A percentile compares a stretch with the other conserved stretches of the same genome.
Evolutionary conservation across 2,329 filamentous ascomycete genomes (phyloP).

Genomic region (Alternaria gaisen): DNA sequence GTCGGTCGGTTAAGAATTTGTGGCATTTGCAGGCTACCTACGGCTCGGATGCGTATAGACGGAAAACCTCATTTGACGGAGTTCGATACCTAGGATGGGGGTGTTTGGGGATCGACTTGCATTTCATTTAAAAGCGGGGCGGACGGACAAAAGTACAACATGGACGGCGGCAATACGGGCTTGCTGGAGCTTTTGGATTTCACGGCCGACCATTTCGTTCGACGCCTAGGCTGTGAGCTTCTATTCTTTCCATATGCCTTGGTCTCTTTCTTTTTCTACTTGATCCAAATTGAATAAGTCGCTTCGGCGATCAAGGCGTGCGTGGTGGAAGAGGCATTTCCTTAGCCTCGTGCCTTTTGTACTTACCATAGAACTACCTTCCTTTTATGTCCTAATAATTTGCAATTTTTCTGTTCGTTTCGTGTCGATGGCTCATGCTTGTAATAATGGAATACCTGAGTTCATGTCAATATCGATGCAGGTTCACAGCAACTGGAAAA

Average conservation of each 20-base stretch:
- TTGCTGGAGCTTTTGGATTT: conserved; percentile 33
- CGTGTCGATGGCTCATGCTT: not conserved
- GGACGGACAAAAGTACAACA: conserved; percentile 44
- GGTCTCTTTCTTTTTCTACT: conserved; percentile 12
- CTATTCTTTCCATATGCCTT: conserved; percentile 16
- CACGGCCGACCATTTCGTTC: conserved; percentile 23
- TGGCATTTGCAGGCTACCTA: conserved; percentile 51
- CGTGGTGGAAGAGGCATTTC: conserved; percentile 11
- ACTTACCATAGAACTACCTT: conserved; percentile 15
- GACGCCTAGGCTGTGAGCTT: conserved; percentile 19
- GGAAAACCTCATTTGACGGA: conserved; percentile 48
- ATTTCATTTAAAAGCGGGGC: conserved; percentile 38
- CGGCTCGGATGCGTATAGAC: conserved; percentile 49
- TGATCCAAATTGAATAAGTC: conserved; percentile 26
- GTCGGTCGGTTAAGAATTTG: conserved; percentile 50
- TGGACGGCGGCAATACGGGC: conserved; percentile 36
- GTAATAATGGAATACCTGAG: not conserved
- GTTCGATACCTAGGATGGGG: conserved; percentile 50
- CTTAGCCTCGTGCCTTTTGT: conserved; percentile 17
- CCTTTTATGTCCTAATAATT: conserved; percentile 11
- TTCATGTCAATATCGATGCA: not conserved
- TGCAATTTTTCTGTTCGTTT: not conserved
- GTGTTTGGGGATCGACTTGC: conserved; percentile 46
- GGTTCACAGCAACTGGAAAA: not conserved
- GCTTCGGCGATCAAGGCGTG: conserved; percentile 16